A percentile compares a stretch with the other conserved stretches of the same genome.
Conservation (phyloP, 306 rosid species). For the Senna siamea region DNA sequence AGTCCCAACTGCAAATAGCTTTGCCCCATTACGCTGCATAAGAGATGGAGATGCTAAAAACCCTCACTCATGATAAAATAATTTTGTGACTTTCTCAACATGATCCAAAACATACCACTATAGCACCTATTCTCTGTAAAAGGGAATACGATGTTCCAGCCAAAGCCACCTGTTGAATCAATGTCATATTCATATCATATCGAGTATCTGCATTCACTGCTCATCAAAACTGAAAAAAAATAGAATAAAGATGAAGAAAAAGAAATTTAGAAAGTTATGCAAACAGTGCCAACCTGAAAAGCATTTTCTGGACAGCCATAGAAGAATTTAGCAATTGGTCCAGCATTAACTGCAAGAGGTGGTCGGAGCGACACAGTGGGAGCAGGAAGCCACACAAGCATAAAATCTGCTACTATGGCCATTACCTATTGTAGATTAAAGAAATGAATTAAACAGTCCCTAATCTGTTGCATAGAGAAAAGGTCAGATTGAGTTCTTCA, state of each 20-base stretch:
- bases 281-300: constrained; percentile 68
- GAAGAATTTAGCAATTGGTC: constrained; percentile 78
- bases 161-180: constrained; percentile 55
- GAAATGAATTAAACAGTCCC: constrained; percentile 32
- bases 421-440: constrained; percentile 60
- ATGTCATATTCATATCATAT: neutral
- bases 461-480: constrained; percentile 32
- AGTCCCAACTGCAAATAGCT: constrained; percentile 92
- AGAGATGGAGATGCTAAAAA: constrained; percentile 44
- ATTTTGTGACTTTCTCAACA: constrained; percentile 23
- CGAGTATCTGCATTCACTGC: neutral
- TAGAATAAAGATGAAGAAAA: neutral
- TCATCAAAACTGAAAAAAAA: constrained; percentile 2
- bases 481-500: constrained; percentile 16
- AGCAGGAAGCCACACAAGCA: constrained; percentile 94
- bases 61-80: constrained; percentile 30
- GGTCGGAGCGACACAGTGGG: constrained; percentile 82
- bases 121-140: constrained; percentile 67
- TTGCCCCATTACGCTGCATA: constrained; percentile 85
- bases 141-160: constrained; percentile 59
- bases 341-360: constrained; percentile 73
- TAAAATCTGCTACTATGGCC: constrained; percentile 93
- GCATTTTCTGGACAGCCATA: constrained; percentile 97
- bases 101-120: constrained; percentile 66
- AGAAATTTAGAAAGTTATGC: constrained; percentile 4